A percentile compares a stretch with the other conserved stretches of the same genome.
Conservation (phyloP, 2,329 filamentous ascomycete species). For the Calonectria multiphialidica region DNA sequence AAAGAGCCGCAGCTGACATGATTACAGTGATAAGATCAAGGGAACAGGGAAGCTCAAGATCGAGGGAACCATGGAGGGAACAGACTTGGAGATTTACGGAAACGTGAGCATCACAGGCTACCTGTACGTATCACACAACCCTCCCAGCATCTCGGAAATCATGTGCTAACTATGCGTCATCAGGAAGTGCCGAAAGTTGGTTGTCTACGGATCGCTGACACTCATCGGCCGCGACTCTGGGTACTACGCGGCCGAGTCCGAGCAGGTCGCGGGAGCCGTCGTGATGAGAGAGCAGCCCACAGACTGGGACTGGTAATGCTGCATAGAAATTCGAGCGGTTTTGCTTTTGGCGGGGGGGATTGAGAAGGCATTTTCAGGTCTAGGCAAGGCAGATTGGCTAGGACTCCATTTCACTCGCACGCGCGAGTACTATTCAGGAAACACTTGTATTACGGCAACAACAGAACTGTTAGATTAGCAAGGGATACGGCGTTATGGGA, state of each 20-base stretch:
- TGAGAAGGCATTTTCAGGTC: not conserved
- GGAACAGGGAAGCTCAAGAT: slow-evolving; percentile 61
- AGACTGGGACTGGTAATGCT: slow-evolving; percentile 52
- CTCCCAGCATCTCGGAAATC: not conserved
- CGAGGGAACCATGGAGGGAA: slow-evolving; percentile 55
- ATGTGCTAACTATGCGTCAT: slow-evolving; percentile 17
- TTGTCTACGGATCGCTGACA: slow-evolving; percentile 60
- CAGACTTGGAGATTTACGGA: slow-evolving; percentile 61
- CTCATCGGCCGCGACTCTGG: slow-evolving; percentile 58
- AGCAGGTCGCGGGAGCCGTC: slow-evolving; percentile 58
- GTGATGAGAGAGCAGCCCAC: slow-evolving; percentile 55
- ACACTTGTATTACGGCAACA: not conserved
- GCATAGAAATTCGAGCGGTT: not conserved
- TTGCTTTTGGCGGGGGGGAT: not conserved
- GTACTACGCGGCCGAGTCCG: slow-evolving; percentile 57
- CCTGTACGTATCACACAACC: slow-evolving; percentile 48
- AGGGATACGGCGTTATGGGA: slow-evolving; percentile 11
- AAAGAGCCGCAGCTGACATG: slow-evolving; percentile 23
- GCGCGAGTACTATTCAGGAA: not conserved
- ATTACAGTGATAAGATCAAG: slow-evolving; percentile 57
- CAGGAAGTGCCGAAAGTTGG: slow-evolving; percentile 56
- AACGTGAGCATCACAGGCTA: slow-evolving; percentile 59
- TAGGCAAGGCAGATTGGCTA: not conserved
- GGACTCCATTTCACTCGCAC: not conserved
- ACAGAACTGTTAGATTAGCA: slow-evolving; percentile 1